Evolutionary conservation across 495 filamentous ascomycete species (phyloP), one percentile per base, ranked within the genome.

Genomic region (Penicillium cataractarum): DNA sequence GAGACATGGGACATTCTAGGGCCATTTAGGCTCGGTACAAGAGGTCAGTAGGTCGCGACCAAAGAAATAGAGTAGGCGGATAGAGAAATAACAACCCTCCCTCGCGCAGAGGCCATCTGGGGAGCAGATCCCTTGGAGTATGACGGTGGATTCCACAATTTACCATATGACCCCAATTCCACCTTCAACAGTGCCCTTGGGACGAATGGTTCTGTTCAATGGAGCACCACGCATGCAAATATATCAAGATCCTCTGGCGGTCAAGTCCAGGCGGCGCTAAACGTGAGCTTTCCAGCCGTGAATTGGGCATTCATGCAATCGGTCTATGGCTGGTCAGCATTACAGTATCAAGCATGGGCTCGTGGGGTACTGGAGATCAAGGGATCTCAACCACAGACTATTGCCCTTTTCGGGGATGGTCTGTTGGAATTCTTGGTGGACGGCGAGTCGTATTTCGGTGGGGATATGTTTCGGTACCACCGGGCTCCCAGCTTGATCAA

Each of bases 321-420:
- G 19, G 72, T 86, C 17, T 87, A 88, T 62, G 86, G 86, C 39
- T 88, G 85, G 86, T 72, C 85, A 26, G 83, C 80, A 17, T 67
- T 84, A 17, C 85, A 87, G 66, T 87, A 83, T 67, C 85, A 87
- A 65, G 82, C 83, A 13, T 88, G 84, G 85, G 77, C 78, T 26
- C 72, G 84, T 31, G 83, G 85, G 19, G 67, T 69, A n/a, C 62
- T 88, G 29, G 66, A 65, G 27, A 67, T 86, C 50, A 52, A 60
- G 40, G 63, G 42, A 26, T 46, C 59, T 29, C 57, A 55, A 15
- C 21, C 55, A 24, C 63, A 70, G 56, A 74, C 70, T 24, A 60
- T 85, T 49, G 67, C 46, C 55, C n/a, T 67, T 52, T 55, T 62
- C 62, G 19, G 62, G 42, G 33, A 71, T 65, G 42, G 71, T 19